phyloP scores from a whole-genome alignment of 2,329 filamentous ascomycete genomes.

The Teratosphaeria viscida region DNA sequence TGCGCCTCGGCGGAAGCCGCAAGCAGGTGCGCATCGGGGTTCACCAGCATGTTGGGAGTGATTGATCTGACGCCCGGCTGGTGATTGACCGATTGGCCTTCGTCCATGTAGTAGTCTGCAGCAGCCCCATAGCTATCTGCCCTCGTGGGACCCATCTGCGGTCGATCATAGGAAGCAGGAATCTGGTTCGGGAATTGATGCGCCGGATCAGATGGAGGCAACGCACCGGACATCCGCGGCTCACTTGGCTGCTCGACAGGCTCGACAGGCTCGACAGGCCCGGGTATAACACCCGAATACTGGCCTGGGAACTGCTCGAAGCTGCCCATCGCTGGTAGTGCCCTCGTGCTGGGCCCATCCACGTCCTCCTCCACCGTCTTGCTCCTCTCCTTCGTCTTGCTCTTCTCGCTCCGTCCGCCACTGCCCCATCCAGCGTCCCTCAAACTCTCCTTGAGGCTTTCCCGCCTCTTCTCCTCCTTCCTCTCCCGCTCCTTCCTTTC shows the following conservation, averaged over 20 bases:
- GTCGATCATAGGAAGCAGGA: conserved; percentile 33
- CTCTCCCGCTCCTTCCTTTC: conserved; percentile 2
- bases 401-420: conserved; percentile 14
- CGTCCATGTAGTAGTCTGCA: conserved; percentile 52
- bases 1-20: conserved; percentile 40
- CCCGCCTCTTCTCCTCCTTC: conserved; percentile 7
- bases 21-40: conserved; percentile 44
- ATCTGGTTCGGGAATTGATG: conserved; percentile 52
- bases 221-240: conserved; percentile 19
- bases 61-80: conserved; percentile 51
- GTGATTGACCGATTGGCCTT: conserved; percentile 47
- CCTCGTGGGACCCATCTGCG: conserved; percentile 34
- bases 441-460: conserved; percentile 16
- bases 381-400: conserved; percentile 3
- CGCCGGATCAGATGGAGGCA: conserved; percentile 16
- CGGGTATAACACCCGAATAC: conserved; percentile 12
- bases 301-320: conserved; percentile 25
- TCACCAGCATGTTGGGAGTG: conserved; percentile 42
- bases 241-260: conserved; percentile 3
- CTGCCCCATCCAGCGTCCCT: conserved; percentile 16
- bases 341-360: conserved; percentile 8
- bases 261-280: conserved; percentile 7
- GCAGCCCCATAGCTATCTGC: conserved; percentile 42
- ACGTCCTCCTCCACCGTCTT: conserved; percentile 4
- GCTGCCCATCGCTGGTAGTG: conserved; percentile 19